Base-by-base conservation (phyloP, 139 green algal species). In the Eudorina sp. region DNA sequence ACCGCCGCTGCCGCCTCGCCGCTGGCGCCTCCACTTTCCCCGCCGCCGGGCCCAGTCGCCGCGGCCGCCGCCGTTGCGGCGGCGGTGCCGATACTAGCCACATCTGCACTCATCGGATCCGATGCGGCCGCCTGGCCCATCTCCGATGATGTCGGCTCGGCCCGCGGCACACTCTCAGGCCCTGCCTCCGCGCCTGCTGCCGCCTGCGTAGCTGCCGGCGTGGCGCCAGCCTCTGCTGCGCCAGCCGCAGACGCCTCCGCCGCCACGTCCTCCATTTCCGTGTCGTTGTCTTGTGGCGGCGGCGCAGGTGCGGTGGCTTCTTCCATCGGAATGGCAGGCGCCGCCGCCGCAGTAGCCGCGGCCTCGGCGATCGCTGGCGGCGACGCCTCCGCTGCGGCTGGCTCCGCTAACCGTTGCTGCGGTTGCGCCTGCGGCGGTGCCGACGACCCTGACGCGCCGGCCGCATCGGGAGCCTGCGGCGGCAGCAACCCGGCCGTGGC, bases 21-120 rank as follows among this genome's bases (percentile, higher is more conserved):
- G 27, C n/a, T n/a, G 11, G 46, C 45, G 27, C 45, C 27, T 13
- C 45, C 74, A 34, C 6, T n/a, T 4, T 29, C 41, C 69, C 7
- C 64, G 62, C 34, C 75, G 60, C 34, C 75, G 68, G 8, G 0
- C 27, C 62, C 62, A 46, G 36, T 31, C 11, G 53, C 80, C 19
- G 82, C 74, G 29, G 58, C 83, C n/a, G 85, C 75, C 29, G 73
- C 82, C 53, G 74, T 72, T 25, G 51, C 74, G 5, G 83, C 90
- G 36, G 84, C 69, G 25, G 78, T 69, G 14, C 82, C 43, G 3
- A 38, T 19, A 16, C 77, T 82, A 51, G 13, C 74, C 5, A 43
- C 60, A 18, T 90, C 85, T 0, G 58, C 85, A 27, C 85, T 90
- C 85, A 90, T 90, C 21, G 85, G 75, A 36, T 85, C 85, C 7